Conservation (phyloP, 768 basidiomycete species). For the Kwoniella dendrophila region DNA sequence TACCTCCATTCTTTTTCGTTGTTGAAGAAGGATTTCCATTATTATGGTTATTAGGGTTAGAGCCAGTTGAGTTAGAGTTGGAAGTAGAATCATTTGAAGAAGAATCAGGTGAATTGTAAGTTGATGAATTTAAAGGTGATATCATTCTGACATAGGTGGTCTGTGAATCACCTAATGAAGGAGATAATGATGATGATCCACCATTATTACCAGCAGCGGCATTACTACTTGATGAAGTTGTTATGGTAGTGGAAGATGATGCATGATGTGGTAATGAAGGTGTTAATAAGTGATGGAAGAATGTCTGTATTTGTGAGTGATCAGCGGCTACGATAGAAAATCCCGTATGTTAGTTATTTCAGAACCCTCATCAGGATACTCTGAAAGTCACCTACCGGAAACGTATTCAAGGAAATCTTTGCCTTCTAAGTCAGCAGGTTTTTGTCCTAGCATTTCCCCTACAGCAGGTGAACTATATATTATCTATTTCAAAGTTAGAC, state of each 20-base stretch:
- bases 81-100: conserved; percentile 5
- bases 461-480: conserved; percentile 50
- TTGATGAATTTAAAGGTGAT: conserved; percentile 1
- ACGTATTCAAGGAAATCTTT: conserved; percentile 52
- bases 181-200: not conserved
- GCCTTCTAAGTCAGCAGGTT: conserved; percentile 46
- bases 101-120: conserved; percentile 13
- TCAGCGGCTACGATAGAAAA: conserved; percentile 25
- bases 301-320: conserved; percentile 32
- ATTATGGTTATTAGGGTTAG: not conserved
- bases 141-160: conserved; percentile 39
- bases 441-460: conserved; percentile 49
- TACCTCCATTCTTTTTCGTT: not conserved
- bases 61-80: not conserved
- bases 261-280: conserved; percentile 18
- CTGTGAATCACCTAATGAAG: conserved; percentile 25
- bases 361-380: no score
- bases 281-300: conserved; percentile 27
- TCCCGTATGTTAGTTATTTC: not conserved
- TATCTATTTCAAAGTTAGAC: conserved; percentile 25
- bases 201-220: not conserved
- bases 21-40: not conserved
- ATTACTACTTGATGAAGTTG: conserved; percentile 4
- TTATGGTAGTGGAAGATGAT: conserved; percentile 23
- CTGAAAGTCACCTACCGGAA: conserved; percentile 35